Evolutionary conservation across 2,329 filamentous ascomycete species (phyloP).

Genomic region (Aureobasidium sp.): DNA sequence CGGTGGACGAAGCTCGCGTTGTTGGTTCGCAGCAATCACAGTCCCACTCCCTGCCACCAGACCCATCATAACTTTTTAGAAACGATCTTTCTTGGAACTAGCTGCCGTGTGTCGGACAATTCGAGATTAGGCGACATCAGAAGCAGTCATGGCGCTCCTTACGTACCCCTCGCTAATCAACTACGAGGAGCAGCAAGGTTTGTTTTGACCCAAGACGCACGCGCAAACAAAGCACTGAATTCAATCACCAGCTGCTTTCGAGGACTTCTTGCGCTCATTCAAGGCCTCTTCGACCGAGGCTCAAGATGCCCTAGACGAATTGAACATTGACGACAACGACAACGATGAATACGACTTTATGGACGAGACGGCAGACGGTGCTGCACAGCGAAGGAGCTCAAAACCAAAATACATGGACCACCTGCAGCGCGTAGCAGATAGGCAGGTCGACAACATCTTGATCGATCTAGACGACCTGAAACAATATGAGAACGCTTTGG

Average conservation of each 20-base stretch:
- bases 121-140: neutral
- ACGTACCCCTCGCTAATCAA: constrained; percentile 71
- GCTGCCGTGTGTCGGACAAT: constrained; percentile 1
- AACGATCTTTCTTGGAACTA: neutral
- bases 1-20: neutral
- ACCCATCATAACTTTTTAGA: neutral
- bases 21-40: neutral
- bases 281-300: constrained; percentile 69
- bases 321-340: constrained; percentile 81
- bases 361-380: constrained; percentile 56
- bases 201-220: constrained; percentile 25
- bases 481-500: constrained; percentile 66
- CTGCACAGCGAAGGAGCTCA: constrained; percentile 41
- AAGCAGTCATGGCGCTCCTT: constrained; percentile 68
- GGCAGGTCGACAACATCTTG: constrained; percentile 64
- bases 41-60: constrained; percentile 7
- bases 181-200: constrained; percentile 79
- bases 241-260: constrained; percentile 57
- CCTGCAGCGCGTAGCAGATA: constrained; percentile 79
- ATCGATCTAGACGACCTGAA: constrained; percentile 86
- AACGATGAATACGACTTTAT: constrained; percentile 89
- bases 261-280: constrained; percentile 80
- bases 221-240: constrained; percentile 25
- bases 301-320: constrained; percentile 70
- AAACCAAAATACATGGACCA: constrained; percentile 80